Evolutionary conservation across 2,329 filamentous ascomycete genomes (phyloP).

Genomic region (Cladorrhinum sp.): DNA sequence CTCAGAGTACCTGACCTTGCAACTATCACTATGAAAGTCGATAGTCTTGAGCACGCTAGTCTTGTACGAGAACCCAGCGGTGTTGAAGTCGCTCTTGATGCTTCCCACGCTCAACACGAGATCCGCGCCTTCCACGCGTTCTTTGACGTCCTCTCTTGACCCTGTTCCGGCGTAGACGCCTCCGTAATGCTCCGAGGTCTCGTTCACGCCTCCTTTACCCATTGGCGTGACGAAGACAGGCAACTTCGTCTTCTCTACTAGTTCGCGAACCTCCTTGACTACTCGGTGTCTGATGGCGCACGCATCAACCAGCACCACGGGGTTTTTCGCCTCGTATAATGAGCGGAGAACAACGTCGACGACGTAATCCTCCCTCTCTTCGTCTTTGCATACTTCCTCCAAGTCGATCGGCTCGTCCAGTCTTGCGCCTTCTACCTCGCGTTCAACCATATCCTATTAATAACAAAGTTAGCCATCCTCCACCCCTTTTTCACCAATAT

Average conservation of each 20-base stretch:
- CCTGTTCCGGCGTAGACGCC: conserved; percentile 84
- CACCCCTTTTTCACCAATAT: too few relatives aligned
- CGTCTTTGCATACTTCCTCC: conserved; percentile 60
- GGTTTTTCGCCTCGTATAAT: conserved; percentile 68
- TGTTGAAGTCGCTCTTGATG: conserved; percentile 73
- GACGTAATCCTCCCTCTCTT: conserved; percentile 75
- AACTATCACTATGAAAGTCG: conserved; percentile 73
- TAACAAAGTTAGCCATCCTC: too few relatives aligned
- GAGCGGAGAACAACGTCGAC: conserved; percentile 74
- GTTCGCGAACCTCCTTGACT: conserved; percentile 66
- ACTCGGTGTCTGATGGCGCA: conserved; percentile 77
- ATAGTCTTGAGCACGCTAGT: conserved; percentile 75
- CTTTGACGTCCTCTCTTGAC: conserved; percentile 61
- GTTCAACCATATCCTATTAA: conserved; percentile 63
- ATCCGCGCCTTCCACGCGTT: conserved; percentile 66
- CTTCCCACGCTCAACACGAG: conserved; percentile 66
- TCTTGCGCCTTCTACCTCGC: conserved; percentile 70
- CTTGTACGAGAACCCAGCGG: conserved; percentile 76
- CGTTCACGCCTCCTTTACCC: conserved; percentile 82
- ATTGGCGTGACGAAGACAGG: conserved; percentile 88
- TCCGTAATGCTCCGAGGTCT: conserved; percentile 70
- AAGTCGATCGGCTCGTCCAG: conserved; percentile 71
- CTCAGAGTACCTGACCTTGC: conserved; percentile 72
- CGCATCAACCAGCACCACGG: conserved; percentile 78
- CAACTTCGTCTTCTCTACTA: conserved; percentile 70